These are phyloP conservation scores for Fusarium equiseti DNA, from an alignment of 2,329 filamentous ascomycete genomes.

Conservation along the genomic window DNA sequence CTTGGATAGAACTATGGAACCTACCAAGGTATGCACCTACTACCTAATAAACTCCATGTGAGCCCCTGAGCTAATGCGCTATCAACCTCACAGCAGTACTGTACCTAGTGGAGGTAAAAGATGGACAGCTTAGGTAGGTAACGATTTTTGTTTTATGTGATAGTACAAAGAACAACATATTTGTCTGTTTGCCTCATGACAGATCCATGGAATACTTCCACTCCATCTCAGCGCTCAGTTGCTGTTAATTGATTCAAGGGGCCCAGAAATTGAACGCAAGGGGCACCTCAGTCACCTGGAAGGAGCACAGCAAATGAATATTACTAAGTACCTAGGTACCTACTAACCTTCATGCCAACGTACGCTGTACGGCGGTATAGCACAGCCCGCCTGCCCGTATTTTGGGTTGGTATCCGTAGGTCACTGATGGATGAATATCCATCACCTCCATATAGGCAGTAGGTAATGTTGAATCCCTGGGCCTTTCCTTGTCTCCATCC, in stretches of 20 bases:
- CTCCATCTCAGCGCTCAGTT: constrained; percentile 12
- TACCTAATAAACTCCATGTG: background rate
- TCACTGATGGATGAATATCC: no score
- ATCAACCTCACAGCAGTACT: background rate
- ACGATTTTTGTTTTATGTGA: background rate
- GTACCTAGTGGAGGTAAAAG: background rate
- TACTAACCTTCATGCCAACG: no score
- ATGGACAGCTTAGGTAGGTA: background rate
- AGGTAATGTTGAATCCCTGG: constrained; percentile 14
- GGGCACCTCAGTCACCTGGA: background rate
- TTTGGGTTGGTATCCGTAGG: no score
- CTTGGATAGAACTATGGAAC: constrained; percentile 2
- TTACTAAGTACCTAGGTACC: background rate
- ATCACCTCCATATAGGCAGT: no score
- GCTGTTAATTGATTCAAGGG: constrained; percentile 18
- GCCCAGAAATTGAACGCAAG: background rate
- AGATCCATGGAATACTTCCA: background rate
- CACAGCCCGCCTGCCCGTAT: no score
- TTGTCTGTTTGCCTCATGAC: background rate
- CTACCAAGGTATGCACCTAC: no score
- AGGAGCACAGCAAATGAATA: background rate
- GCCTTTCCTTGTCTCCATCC: constrained; percentile 12
- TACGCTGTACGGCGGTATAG: no score
- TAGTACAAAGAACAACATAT: background rate
- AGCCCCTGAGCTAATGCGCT: constrained; percentile 35